Percentiles rank a stretch among this genome's conserved stretches.
Conservation (phyloP, 2,329 filamentous ascomycete species). For the Penicillium griseofulvum region DNA sequence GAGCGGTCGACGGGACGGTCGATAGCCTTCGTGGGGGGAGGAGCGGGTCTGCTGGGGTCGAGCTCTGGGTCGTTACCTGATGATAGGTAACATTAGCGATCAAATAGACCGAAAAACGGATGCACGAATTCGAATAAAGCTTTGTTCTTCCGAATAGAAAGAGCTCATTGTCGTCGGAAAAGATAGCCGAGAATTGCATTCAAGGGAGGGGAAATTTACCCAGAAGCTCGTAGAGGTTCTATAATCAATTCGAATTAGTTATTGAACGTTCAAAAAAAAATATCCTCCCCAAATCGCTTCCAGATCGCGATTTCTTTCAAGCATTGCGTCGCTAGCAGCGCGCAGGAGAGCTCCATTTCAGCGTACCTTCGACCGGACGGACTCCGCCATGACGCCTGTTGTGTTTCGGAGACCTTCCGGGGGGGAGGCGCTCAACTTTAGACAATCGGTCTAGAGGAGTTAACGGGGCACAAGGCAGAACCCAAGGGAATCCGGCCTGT, state of each 20-base stretch:
- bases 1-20: slow-evolving; percentile 76
- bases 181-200: slow-evolving; percentile 8
- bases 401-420: slow-evolving; percentile 49
- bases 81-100: slow-evolving; percentile 30
- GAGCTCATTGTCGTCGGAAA: slow-evolving; percentile 11
- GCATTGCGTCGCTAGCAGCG: slow-evolving; percentile 1
- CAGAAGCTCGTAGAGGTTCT: slow-evolving; percentile 99
- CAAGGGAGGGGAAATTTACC: slow-evolving; percentile 59
- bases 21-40: slow-evolving; percentile 80
- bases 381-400: slow-evolving; percentile 51
- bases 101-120: slow-evolving; percentile 7
- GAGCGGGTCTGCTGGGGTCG: slow-evolving; percentile 70
- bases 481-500: slow-evolving; percentile 29
- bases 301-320: slow-evolving; percentile 1
- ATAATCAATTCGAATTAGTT: slow-evolving; percentile 26
- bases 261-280: slow-evolving; percentile 6
- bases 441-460: slow-evolving; percentile 39
- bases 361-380: slow-evolving; percentile 53
- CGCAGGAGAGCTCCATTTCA: slow-evolving; percentile 16
- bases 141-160: neutral
- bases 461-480: slow-evolving; percentile 36
- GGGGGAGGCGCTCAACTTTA: slow-evolving; percentile 47
- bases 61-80: slow-evolving; percentile 68
- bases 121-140: slow-evolving; percentile 1
- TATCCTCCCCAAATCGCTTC: neutral